These are phyloP conservation scores for Rhodocollybia butyracea DNA, from an alignment of 768 basidiomycete species.

Conservation along the genomic window DNA sequence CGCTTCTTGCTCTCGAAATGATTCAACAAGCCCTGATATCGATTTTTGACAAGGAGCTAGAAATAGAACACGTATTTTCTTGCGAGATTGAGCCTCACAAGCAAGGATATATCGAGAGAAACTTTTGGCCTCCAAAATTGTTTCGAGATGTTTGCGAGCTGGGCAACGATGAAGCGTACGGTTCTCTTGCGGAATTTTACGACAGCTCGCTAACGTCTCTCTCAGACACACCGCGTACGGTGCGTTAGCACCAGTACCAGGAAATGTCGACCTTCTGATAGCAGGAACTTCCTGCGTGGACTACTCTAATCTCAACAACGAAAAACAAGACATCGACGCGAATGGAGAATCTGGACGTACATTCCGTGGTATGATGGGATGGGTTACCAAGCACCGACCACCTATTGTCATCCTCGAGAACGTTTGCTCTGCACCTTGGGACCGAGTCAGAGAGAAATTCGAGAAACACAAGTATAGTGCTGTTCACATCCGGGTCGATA, in stretches of 20 bases:
- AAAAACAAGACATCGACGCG: constrained; percentile 85
- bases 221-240: constrained; percentile 90
- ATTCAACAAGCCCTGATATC: constrained; percentile 75
- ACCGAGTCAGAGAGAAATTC: constrained; percentile 71
- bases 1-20: constrained; percentile 83
- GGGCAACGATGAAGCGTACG: constrained; percentile 73
- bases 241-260: constrained; percentile 78
- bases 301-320: constrained; percentile 93
- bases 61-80: constrained; percentile 90
- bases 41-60: constrained; percentile 59
- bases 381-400: constrained; percentile 84
- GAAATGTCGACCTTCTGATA: constrained; percentile 85
- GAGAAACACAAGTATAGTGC: constrained; percentile 76
- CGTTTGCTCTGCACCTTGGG: constrained; percentile 90
- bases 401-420: constrained; percentile 94
- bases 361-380: constrained; percentile 92
- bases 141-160: constrained; percentile 95
- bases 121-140: constrained; percentile 88
- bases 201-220: constrained; percentile 7
- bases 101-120: constrained; percentile 95
- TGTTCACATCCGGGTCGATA: constrained; percentile 65
- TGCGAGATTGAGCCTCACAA: constrained; percentile 98
- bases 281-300: constrained; percentile 97
- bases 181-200: constrained; percentile 6
- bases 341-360: constrained; percentile 93